Evolutionary conservation across 2,329 filamentous ascomycete species (phyloP).

Genomic region (Elsinoe batatas): DNA sequence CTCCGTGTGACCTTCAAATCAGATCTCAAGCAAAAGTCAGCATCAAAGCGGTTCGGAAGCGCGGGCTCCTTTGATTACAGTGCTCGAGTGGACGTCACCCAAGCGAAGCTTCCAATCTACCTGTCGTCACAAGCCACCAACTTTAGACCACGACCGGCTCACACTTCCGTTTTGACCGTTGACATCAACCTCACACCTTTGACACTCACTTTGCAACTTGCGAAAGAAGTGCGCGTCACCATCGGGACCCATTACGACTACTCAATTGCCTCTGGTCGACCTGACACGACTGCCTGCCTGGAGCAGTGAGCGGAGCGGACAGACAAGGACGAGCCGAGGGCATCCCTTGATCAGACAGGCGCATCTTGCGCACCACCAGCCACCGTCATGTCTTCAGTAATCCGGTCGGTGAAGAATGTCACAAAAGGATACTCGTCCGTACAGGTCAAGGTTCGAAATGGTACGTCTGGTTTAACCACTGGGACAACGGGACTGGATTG

Average conservation of each 20-base stretch:
- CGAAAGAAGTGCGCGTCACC: constrained; percentile 4
- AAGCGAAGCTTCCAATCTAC: not conserved
- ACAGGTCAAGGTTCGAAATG: constrained; percentile 97
- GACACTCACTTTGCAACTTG: not conserved
- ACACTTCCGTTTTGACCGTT: constrained; percentile 11
- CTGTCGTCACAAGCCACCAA: constrained; percentile 12
- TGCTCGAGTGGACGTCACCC: not conserved
- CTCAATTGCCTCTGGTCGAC: not conserved
- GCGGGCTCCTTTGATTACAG: not conserved
- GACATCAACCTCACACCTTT: constrained; percentile 6
- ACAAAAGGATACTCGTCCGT: constrained; percentile 96
- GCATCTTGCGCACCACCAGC: constrained; percentile 4
- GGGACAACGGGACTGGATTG: not conserved
- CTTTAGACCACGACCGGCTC: constrained; percentile 3
- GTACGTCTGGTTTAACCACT: constrained; percentile 44
- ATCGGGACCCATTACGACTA: not conserved
- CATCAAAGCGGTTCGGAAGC: constrained; percentile 6
- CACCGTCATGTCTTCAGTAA: constrained; percentile 78
- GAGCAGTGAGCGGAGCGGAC: not conserved
- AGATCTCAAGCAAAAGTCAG: not conserved
- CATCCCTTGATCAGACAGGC: not conserved
- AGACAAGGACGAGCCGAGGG: not conserved
- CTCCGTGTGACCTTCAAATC: not conserved
- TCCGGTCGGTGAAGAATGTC: constrained; percentile 97
- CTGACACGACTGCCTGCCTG: not conserved